Evolutionary conservation across 169 alveolate species (phyloP), one percentile per base, ranked within the genome.

Genomic region (Fabrea salina): DNA sequence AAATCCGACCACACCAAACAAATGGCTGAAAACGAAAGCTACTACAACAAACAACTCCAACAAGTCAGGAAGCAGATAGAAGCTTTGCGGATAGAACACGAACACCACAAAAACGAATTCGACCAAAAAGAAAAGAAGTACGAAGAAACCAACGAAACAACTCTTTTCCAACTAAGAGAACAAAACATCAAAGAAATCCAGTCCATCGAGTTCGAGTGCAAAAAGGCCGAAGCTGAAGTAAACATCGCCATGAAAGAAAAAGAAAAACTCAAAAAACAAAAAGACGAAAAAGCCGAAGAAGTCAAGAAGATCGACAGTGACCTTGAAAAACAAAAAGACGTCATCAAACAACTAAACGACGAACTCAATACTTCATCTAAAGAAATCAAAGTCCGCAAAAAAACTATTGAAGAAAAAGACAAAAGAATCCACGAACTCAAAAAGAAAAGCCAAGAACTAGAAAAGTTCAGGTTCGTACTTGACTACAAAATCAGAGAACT

Each of bases 401-500:
- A 91, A 70, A 94, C 97, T 53, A 94, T 96, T 2, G 87, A 89
- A 67, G 98, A 95, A 80, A 96, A 95, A 68, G 97, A 93, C 68
- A 95, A 91, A 58, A 88, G 96, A 81, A 95, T 95, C 51, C 94
- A 91, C 75, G 97, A 95, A 81, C 83, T 96, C 43, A 94, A 95
- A 82, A 95, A 95, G 86, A 96, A 95, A 82, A 95, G 96, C 43
- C 93, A 95, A 86, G 97, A 96, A 81, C 90, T 96, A 59, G 98
- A 96, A 86, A 95, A 96, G 87, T 95, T 95, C 91, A 95, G 95
- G 80, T 95, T 95, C 85, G 98, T 96, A 22, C 85, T 96, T 56
- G 97, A 95, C 86, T 94, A 96, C 85, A 96, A 96, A 86, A 96
- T 95, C 58, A 91, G 95, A 74, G 98, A 96, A 86, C 89, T 96